Evolutionary conservation across 331 rosid species (phyloP), one percentile per base, ranked within the genome.

Genomic region (Cydonia oblonga): DNA sequence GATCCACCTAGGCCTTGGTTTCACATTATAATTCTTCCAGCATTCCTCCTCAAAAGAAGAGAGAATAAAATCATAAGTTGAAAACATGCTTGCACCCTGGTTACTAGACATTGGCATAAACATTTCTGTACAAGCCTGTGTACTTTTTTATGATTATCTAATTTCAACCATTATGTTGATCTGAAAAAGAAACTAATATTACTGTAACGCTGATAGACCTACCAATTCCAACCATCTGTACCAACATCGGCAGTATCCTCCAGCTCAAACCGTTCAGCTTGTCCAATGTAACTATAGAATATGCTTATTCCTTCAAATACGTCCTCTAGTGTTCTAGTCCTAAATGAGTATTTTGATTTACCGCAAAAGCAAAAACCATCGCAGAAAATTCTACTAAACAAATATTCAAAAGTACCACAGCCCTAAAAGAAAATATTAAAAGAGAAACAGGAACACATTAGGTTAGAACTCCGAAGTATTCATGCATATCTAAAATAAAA

Each of bases 111-210:
- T 88, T 58, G 97, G 96, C 97, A 92, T 92, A 69, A 90, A 88
- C 96, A 92, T 92, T 81, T 90, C 90, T 24, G 92, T 92, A 85
- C 97, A 92, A 7, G 96, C 92, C 96, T 89, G 80, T 56, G 62
- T 42, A 66, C 24, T 2, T 9, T 28, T 32, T 53, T 16, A 16
- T 30, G 10, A n/a, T 14, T 13, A 25, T 8, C 64, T 2, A 62
- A 0, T 8, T 49, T 62, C 33, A 3, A 56, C 57, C 30, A 24
- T 44, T 46, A 38, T 26, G 16, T 70, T 33, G 9, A 23, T 51
- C 13, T 18, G 19, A 65, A 73, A 46, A 9, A 11, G 49, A 61
- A 67, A 9, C 24, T 46, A 13, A 73, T 52, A 76, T 32, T 24
- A 60, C 42, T 75, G 16, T 58, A 73, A 66, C 49, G 66, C 69